Percentiles rank a stretch among this genome's conserved stretches.
Evolutionary conservation across 2,329 filamentous ascomycete genomes (phyloP).

Genomic region (Pseudogymnoascus destructans): DNA sequence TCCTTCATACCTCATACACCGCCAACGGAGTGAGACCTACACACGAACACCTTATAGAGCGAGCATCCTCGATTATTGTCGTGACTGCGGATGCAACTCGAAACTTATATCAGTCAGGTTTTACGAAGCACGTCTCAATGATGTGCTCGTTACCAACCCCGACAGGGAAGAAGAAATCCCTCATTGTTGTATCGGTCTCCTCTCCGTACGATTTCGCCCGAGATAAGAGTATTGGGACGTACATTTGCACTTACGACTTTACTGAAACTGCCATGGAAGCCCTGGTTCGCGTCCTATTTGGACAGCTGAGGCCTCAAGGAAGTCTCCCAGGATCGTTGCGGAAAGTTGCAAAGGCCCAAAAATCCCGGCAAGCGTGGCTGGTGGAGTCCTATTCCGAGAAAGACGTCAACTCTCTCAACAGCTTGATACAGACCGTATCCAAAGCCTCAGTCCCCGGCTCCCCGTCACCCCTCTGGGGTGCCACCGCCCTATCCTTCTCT

Average conservation of each 20-base stretch:
- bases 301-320: conserved; percentile 50
- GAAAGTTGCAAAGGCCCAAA: conserved; percentile 75
- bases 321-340: conserved; percentile 61
- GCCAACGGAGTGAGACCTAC: conserved; percentile 84
- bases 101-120: conserved; percentile 86
- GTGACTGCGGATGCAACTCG: conserved; percentile 88
- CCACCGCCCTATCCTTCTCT: conserved; percentile 63
- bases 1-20: conserved; percentile 90
- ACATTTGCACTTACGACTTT: conserved; percentile 92
- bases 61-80: conserved; percentile 77
- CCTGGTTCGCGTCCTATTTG: conserved; percentile 70
- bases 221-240: conserved; percentile 80
- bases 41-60: conserved; percentile 82
- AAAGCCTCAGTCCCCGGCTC: conserved; percentile 54
- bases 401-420: conserved; percentile 60
- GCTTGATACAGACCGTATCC: conserved; percentile 58
- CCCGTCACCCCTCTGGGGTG: conserved; percentile 48
- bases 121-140: conserved; percentile 92
- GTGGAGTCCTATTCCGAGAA: conserved; percentile 79
- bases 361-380: conserved; percentile 89
- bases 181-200: conserved; percentile 85
- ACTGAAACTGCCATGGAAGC: conserved; percentile 84
- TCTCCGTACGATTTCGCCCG: conserved; percentile 95
- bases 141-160: conserved; percentile 76
- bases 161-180: conserved; percentile 69